These are phyloP conservation scores for Primulina tabacum DNA, from an alignment of 257 asterid species.

Conservation along the genomic window DNA sequence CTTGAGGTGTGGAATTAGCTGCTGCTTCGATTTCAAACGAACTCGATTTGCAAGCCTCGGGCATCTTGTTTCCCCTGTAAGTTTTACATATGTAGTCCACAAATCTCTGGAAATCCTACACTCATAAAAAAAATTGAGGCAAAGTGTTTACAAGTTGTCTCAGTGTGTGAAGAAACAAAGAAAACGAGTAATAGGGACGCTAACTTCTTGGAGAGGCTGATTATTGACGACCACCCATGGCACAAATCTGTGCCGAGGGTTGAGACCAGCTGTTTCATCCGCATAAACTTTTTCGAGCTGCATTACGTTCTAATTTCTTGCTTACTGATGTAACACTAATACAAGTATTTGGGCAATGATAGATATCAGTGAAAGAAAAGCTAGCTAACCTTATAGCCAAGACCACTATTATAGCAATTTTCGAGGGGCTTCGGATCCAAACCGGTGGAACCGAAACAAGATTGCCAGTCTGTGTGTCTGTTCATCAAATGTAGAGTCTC, in stretches of 20 bases:
- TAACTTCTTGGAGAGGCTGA: conserved; percentile 66
- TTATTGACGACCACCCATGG: conserved; percentile 89
- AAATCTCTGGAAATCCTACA: conserved; percentile 71
- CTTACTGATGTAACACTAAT: neutral
- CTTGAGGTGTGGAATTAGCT: conserved; percentile 28
- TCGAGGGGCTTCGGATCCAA: conserved; percentile 47
- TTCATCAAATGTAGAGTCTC: conserved; percentile 61
- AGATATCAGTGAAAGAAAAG: neutral
- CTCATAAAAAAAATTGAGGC: neutral
- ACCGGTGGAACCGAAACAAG: conserved; percentile 55
- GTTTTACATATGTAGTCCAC: conserved; percentile 62
- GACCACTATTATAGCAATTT: conserved; percentile 58
- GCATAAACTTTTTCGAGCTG: conserved; percentile 75
- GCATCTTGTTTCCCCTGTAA: conserved; percentile 51
- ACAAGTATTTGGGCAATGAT: neutral
- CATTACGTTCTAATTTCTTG: neutral
- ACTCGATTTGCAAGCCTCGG: conserved; percentile 50
- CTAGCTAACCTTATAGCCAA: conserved; percentile 52
- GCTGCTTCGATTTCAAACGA: conserved; percentile 19
- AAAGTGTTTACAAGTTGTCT: too few species aligned
- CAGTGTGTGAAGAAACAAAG: neutral
- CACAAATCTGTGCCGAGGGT: conserved; percentile 75
- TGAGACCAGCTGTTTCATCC: conserved; percentile 60
- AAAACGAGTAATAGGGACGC: conserved; percentile 15
- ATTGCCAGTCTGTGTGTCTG: conserved; percentile 56